A percentile compares a stretch with the other conserved stretches of the same genome.
Evolutionary conservation across 2,329 filamentous ascomycete genomes (phyloP).

Genomic region (Lomentospora prolificans): DNA sequence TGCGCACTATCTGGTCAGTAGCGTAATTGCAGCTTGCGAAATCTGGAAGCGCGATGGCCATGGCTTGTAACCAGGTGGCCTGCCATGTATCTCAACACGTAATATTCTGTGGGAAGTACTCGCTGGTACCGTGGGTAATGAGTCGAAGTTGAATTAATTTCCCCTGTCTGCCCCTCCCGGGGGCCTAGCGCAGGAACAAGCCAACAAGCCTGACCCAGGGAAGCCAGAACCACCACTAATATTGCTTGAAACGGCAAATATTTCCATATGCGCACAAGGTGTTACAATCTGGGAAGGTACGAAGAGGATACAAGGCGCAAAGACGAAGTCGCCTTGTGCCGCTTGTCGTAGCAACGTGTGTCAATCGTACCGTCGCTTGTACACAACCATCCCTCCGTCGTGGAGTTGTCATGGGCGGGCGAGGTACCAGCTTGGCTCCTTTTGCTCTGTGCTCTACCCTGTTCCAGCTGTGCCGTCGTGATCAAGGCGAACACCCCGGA

Average conservation of each 20-base stretch:
- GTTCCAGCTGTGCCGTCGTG: neutral
- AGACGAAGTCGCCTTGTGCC: neutral
- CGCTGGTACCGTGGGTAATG: neutral
- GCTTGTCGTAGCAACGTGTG: neutral
- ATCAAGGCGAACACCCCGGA: neutral
- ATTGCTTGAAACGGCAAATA: neutral
- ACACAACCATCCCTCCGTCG: neutral
- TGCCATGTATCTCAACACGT: neutral
- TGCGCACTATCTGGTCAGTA: neutral
- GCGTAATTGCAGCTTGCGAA: neutral
- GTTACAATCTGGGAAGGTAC: neutral
- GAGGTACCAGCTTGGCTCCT: neutral
- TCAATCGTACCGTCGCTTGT: neutral
- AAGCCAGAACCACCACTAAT: neutral
- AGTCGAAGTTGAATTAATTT: neutral
- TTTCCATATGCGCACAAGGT: neutral
- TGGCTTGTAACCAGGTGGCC: neutral
- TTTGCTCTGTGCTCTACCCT: neutral
- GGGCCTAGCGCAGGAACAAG: constrained; percentile 1
- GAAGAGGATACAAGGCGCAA: neutral
- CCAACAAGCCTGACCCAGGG: neutral
- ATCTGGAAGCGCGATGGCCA: neutral
- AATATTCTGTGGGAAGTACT: neutral
- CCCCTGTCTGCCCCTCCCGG: neutral
- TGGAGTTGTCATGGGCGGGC: neutral